Percentiles rank a stretch among this genome's conserved stretches.
phyloP scores from a whole-genome alignment of 805 yeast species.

The Diddensiella santjacobensis region DNA sequence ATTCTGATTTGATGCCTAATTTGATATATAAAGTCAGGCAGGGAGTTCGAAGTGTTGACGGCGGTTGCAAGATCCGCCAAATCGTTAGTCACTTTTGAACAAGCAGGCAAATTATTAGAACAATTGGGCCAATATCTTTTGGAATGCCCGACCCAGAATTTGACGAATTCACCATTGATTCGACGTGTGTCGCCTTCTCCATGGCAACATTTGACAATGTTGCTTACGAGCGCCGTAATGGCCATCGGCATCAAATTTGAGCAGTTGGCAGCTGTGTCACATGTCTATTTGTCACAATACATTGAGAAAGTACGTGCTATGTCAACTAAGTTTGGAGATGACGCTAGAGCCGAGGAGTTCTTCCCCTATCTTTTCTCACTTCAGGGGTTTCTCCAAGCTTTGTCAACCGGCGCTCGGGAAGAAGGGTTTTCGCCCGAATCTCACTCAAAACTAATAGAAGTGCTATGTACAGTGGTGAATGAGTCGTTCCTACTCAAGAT shows the following conservation, averaged over 20 bases:
- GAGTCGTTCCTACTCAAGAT: conserved; percentile 16
- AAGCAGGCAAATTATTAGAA: conserved; percentile 42
- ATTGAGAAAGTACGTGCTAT: conserved; percentile 25
- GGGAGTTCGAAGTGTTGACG: conserved; percentile 49
- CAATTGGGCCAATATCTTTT: conserved; percentile 46
- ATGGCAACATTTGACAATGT: conserved; percentile 40
- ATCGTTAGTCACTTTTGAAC: conserved; percentile 34
- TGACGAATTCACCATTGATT: conserved; percentile 30
- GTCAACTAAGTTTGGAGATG: background rate
- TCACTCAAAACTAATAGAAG: background rate
- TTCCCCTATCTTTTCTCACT: conserved; percentile 25
- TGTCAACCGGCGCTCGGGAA: conserved; percentile 14
- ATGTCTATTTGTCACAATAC: conserved; percentile 26
- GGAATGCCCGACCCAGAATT: conserved; percentile 44
- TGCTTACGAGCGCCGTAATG: conserved; percentile 35
- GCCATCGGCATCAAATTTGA: conserved; percentile 29
- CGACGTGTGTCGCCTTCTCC: conserved; percentile 37
- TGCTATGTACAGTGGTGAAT: conserved; percentile 6
- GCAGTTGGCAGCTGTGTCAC: conserved; percentile 31
- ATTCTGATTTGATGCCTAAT: background rate
- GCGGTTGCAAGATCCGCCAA: conserved; percentile 51
- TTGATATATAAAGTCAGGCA: conserved; percentile 17
- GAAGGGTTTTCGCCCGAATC: background rate
- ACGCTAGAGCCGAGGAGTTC: conserved; percentile 4
- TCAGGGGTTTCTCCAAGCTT: conserved; percentile 36